phyloP scores from a whole-genome alignment of 495 filamentous ascomycete species.

The Zalerion maritima region DNA sequence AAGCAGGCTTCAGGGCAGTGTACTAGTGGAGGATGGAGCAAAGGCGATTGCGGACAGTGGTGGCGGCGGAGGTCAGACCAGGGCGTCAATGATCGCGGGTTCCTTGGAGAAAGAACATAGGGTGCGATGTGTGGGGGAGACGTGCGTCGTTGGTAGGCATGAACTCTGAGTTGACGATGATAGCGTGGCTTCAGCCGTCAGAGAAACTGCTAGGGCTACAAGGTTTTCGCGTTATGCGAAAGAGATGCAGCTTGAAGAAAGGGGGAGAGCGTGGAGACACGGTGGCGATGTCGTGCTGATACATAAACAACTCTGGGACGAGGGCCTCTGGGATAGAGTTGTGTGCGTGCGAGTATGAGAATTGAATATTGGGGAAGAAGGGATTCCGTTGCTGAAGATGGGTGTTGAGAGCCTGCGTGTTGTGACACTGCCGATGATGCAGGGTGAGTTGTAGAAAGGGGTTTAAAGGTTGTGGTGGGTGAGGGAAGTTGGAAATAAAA shows the following conservation, averaged over 20 bases:
- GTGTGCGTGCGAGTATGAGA: too few relatives aligned
- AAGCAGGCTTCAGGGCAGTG: constrained; percentile 11
- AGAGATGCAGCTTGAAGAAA: constrained; percentile 84
- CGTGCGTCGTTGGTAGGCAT: constrained; percentile 37
- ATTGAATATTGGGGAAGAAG: too few relatives aligned
- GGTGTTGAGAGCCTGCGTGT: too few relatives aligned
- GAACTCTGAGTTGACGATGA: constrained; percentile 30
- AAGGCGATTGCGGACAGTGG: constrained; percentile 14
- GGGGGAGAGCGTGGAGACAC: constrained; percentile 64
- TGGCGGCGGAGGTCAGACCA: constrained; percentile 10
- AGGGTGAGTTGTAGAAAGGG: too few relatives aligned
- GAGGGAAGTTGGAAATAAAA: too few relatives aligned
- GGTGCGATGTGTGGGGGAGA: constrained; percentile 26
- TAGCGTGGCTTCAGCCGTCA: constrained; percentile 58
- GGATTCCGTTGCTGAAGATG: too few relatives aligned
- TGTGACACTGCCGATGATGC: too few relatives aligned
- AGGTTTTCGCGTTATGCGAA: constrained; percentile 82
- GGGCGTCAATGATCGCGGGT: constrained; percentile 27
- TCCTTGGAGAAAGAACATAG: constrained; percentile 34
- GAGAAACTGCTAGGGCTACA: constrained; percentile 69
- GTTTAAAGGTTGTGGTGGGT: too few relatives aligned
- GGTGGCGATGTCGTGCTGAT: constrained; percentile 39
- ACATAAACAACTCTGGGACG: constrained; percentile 47
- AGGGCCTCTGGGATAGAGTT: too few relatives aligned
- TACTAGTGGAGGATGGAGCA: constrained; percentile 12